phyloP scores from a whole-genome alignment of 805 yeast species.

The Candida koratica region DNA sequence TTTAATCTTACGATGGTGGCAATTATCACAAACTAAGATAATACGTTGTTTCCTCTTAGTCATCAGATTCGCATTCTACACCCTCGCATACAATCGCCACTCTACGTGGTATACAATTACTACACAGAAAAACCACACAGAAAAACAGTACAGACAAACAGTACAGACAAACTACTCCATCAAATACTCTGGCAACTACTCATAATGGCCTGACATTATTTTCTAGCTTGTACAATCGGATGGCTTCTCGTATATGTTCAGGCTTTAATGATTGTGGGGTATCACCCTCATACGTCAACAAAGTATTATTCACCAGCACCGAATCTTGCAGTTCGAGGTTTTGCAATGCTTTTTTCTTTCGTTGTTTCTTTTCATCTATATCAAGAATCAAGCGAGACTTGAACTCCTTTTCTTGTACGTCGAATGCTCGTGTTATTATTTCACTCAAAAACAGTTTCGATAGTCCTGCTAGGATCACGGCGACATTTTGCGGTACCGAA shows the following conservation, averaged over 20 bases:
- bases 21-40: slow-evolving; percentile 44
- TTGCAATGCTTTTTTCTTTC: slow-evolving; percentile 25
- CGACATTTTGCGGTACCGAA: slow-evolving; percentile 71
- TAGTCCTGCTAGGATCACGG: slow-evolving; percentile 78
- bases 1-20: slow-evolving; percentile 46
- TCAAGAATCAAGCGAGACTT: slow-evolving; percentile 37
- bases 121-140: no score
- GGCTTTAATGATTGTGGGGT: slow-evolving; percentile 65
- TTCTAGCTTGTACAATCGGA: slow-evolving; percentile 71
- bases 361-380: slow-evolving; percentile 38
- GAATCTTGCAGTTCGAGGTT: slow-evolving; percentile 37
- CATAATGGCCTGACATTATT: slow-evolving; percentile 38
- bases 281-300: slow-evolving; percentile 36
- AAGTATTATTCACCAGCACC: slow-evolving; percentile 20
- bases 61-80: slow-evolving; percentile 40
- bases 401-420: slow-evolving; percentile 57
- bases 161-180: slow-evolving; percentile 12
- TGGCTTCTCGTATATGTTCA: slow-evolving; percentile 83
- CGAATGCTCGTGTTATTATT: slow-evolving; percentile 75
- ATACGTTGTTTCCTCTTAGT: slow-evolving; percentile 36
- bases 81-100: slow-evolving; percentile 63
- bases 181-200: slow-evolving; percentile 5
- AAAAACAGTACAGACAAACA: neutral
- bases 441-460: slow-evolving; percentile 91
- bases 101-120: no score